A percentile compares a stretch with the other conserved stretches of the same genome.
These are phyloP conservation scores for Termitomyces bulborhizus DNA, from an alignment of 768 basidiomycete genomes.

Conservation along the genomic window DNA sequence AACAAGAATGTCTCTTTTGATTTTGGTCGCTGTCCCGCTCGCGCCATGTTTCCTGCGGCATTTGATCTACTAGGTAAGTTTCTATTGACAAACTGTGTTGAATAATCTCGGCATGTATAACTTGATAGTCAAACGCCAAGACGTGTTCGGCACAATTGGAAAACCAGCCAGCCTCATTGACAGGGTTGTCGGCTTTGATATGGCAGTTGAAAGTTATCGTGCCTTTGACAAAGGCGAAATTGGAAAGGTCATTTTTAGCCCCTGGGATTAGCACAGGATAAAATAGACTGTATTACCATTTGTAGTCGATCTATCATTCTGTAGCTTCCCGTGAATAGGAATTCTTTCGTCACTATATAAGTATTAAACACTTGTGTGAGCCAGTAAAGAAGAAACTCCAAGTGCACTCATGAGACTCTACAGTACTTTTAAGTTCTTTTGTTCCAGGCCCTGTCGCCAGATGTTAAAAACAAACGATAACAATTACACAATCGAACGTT, in stretches of 20 bases:
- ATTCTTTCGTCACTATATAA: too few relatives aligned
- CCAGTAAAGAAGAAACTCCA: background rate
- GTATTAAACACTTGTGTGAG: too few relatives aligned
- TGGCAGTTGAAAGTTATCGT: slow-evolving; percentile 53
- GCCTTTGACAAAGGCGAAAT: slow-evolving; percentile 67
- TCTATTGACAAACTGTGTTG: background rate
- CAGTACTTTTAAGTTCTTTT: too few relatives aligned
- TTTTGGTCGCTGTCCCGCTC: slow-evolving; percentile 78
- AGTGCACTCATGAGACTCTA: background rate
- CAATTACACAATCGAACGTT: background rate
- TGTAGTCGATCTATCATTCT: background rate
- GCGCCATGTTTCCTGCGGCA: slow-evolving; percentile 69
- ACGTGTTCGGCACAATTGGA: slow-evolving; percentile 71
- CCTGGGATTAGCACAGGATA: slow-evolving; percentile 40
- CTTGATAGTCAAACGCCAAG: slow-evolving; percentile 51
- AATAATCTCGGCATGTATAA: background rate
- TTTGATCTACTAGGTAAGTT: slow-evolving; percentile 52
- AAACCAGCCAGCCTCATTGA: slow-evolving; percentile 59
- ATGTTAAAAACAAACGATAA: background rate
- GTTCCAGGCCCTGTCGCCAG: too few relatives aligned
- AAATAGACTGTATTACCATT: background rate
- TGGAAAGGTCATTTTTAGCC: slow-evolving; percentile 75
- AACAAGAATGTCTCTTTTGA: slow-evolving; percentile 75
- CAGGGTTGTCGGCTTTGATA: slow-evolving; percentile 50
- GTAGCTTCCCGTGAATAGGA: too few relatives aligned